Evolutionary conservation across 495 filamentous ascomycete species (phyloP).

Genomic region (Friedmanniomyces simplex): DNA sequence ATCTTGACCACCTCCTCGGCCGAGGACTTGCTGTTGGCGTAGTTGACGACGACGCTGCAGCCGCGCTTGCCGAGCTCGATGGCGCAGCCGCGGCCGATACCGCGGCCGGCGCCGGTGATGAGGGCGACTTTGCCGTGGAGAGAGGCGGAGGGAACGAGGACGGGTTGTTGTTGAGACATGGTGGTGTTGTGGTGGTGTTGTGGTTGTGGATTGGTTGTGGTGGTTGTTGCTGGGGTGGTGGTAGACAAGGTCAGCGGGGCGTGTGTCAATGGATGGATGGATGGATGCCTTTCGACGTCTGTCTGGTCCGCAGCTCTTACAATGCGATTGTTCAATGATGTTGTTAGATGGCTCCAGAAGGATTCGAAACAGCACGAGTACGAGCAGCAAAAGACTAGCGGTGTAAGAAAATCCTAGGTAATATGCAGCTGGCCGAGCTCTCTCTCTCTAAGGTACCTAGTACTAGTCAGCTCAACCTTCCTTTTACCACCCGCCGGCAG

Average conservation of each 20-base stretch:
- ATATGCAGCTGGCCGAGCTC: background rate
- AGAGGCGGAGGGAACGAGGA: conserved; percentile 30
- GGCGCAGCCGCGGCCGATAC: conserved; percentile 63
- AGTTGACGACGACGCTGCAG: conserved; percentile 68
- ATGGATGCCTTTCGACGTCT: too few species aligned
- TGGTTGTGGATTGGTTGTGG: background rate
- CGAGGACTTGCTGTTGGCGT: conserved; percentile 49
- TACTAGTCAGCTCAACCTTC: background rate
- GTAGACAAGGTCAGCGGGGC: background rate
- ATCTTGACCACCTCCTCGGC: conserved; percentile 54
- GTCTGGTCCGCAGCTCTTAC: background rate
- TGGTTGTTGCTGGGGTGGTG: background rate
- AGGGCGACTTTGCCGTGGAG: conserved; percentile 61
- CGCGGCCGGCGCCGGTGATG: conserved; percentile 61
- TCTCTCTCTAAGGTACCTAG: background rate
- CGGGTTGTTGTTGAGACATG: conserved; percentile 8
- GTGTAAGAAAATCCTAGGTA: background rate
- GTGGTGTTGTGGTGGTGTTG: background rate
- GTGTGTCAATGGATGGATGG: background rate
- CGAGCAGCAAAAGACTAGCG: background rate
- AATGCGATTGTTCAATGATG: background rate
- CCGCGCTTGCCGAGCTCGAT: conserved; percentile 65
- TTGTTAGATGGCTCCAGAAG: too few species aligned
- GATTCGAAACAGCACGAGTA: too few species aligned
- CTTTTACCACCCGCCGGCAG: too few species aligned